A percentile compares a stretch with the other conserved stretches of the same genome.
phyloP scores from a whole-genome alignment of 176 grass and related monocot species.

The Pontederia crassipes region DNA sequence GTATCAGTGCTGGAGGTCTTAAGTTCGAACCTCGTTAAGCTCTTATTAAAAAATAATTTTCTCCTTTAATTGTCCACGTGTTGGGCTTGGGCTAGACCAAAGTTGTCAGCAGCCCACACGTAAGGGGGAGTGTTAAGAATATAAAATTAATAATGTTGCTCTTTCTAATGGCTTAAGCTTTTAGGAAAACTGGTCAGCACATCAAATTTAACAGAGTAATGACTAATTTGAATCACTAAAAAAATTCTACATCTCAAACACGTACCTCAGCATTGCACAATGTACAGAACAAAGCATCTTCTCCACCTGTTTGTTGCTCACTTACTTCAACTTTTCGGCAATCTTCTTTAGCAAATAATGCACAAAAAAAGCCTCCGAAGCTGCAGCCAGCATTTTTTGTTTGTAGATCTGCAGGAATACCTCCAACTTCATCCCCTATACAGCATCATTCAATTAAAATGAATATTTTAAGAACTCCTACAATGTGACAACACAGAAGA shows the following conservation, averaged over 20 bases:
- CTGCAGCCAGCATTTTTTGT: constrained; percentile 64
- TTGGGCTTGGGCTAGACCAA: no score
- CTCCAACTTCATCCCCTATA: constrained; percentile 26
- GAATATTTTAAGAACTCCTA: constrained; percentile 63
- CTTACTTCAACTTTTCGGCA: constrained; percentile 65
- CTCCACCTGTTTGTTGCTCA: constrained; percentile 57
- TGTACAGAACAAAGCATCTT: constrained; percentile 93
- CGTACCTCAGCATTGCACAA: constrained; percentile 92
- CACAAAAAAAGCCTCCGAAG: constrained; percentile 62
- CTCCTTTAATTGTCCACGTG: no score
- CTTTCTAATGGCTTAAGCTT: no score
- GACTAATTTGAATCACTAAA: constrained; percentile 1
- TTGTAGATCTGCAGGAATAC: constrained; percentile 20
- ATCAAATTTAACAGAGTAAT: constrained; percentile 5
- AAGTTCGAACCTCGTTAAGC: no score
- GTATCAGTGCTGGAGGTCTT: no score
- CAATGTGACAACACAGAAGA: constrained; percentile 51
- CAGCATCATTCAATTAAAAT: constrained; percentile 45
- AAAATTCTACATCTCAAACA: constrained; percentile 2
- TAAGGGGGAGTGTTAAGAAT: no score
- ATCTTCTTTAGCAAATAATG: constrained; percentile 83
- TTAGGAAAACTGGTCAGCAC: no score
- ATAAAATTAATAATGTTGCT: no score
- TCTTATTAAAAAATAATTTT: no score
- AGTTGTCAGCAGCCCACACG: no score